phyloP scores from a whole-genome alignment of 2,329 filamentous ascomycete genomes.

The Colletotrichum tofieldiae region DNA sequence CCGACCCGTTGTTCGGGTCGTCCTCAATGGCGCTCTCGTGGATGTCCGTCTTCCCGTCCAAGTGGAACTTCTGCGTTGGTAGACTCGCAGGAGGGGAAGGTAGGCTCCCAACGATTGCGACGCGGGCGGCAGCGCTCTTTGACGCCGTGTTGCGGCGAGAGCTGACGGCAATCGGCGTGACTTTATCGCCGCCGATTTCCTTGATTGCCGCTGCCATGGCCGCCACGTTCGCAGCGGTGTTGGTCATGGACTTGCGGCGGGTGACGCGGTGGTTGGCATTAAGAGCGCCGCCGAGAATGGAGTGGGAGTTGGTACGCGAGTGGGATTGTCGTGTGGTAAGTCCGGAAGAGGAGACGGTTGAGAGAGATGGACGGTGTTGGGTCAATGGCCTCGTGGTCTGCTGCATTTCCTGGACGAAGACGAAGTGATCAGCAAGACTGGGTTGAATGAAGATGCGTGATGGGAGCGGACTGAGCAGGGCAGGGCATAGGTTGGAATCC shows the following conservation, averaged over 20 bases:
- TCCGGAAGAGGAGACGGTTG: conserved; percentile 71
- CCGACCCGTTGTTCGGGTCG: conserved; percentile 72
- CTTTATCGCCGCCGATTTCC: conserved; percentile 73
- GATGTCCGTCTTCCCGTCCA: conserved; percentile 65
- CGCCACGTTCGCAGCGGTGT: conserved; percentile 79
- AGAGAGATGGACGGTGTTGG: conserved; percentile 73
- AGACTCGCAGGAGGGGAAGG: conserved; percentile 79
- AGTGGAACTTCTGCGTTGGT: conserved; percentile 70
- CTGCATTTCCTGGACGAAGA: conserved; percentile 71
- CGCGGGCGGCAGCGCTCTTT: conserved; percentile 71
- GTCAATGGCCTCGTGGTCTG: conserved; percentile 78
- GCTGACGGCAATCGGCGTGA: conserved; percentile 69
- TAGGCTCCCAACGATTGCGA: conserved; percentile 69
- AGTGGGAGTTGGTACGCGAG: conserved; percentile 85
- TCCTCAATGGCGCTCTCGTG: conserved; percentile 79
- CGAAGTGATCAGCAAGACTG: conserved; percentile 56
- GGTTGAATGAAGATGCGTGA: conserved; percentile 36
- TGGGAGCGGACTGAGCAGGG: conserved; percentile 37
- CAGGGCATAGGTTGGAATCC: conserved; percentile 38
- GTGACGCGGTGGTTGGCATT: conserved; percentile 89
- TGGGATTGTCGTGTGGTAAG: conserved; percentile 74
- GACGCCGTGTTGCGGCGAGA: conserved; percentile 79
- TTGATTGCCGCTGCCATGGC: conserved; percentile 82
- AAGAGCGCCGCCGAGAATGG: conserved; percentile 81
- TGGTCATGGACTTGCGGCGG: conserved; percentile 93